Base-by-base conservation (phyloP, 129 eudicot species). In the Tagetes erecta region DNA sequence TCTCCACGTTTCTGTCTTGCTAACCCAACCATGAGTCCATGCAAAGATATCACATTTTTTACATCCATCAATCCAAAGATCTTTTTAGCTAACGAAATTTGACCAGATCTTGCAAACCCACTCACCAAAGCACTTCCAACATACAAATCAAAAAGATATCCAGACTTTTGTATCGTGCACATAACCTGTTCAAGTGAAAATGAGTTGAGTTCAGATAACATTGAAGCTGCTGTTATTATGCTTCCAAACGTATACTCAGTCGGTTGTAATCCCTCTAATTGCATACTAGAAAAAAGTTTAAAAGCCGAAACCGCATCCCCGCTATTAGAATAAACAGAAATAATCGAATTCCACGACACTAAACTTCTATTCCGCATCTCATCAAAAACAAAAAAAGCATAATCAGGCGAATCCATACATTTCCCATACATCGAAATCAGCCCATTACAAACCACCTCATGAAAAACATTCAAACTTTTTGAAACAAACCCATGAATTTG, bases 51-150 rank as follows among this genome's bases (percentile, higher is more conserved):
- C 56, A 85, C 96, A 74, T 94, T 94, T 66, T 82, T 86, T 11
- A 80, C 81, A 14, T 89, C 81, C 97, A 94, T 88, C 14, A 66
- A 82, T 59, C 78, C 86, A 70, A 90, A 88, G 64, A 94, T 80
- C 65, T 83, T 85, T 68, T 38, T 75, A 36, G 97, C 96, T 65
- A 81, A 76, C 40, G 71, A 80, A 57, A 81, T 60, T 68, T 66
- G 72, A 20, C 98, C 96, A 67, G 67, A 63, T 72, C 76, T 86
- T 0, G 91, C 86, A 73, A 83, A 88, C 50, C 87, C 86, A 39
- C 87, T 90, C 53, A 93, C 92, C 68, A 93, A 71, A 76, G 98
- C 97, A 88, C 98, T 93, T 5, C 96, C 97, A 45, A 93, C 98
- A 70, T 88, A 93, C 31, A 90, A 78, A 75, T 93, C 97, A 14